A percentile compares a stretch with the other conserved stretches of the same genome.
Conservation (phyloP, 2,329 filamentous ascomycete genomes). For the Pseudogymnoascus sp. region DNA sequence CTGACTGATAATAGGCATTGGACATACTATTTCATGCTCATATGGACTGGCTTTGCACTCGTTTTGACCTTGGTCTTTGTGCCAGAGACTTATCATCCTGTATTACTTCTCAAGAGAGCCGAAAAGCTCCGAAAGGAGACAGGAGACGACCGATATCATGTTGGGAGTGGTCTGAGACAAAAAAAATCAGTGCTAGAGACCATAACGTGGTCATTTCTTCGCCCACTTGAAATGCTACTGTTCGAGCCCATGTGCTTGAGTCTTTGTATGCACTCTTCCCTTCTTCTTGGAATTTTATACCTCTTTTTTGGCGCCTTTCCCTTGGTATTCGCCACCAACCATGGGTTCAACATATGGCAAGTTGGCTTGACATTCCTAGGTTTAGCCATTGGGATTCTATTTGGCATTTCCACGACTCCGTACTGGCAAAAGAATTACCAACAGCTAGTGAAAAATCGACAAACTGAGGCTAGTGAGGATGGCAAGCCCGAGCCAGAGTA, state of each 20-base stretch:
- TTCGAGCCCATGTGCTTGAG: conserved; percentile 52
- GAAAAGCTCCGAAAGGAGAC: conserved; percentile 63
- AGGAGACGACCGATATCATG: conserved; percentile 68
- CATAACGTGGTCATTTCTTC: conserved; percentile 54
- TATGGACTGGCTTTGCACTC: conserved; percentile 65
- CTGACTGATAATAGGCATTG: conserved; percentile 41
- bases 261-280: neutral
- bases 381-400: too few relatives aligned
- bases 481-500: too few relatives aligned
- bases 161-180: conserved; percentile 66
- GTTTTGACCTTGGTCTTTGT: conserved; percentile 63
- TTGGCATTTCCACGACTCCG: too few relatives aligned
- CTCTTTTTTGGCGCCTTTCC: too few relatives aligned
- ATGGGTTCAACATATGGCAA: too few relatives aligned
- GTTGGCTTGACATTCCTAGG: too few relatives aligned
- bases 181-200: conserved; percentile 51
- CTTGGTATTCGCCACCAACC: too few relatives aligned
- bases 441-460: too few relatives aligned
- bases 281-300: too few relatives aligned
- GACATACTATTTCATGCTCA: conserved; percentile 78
- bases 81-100: conserved; percentile 77
- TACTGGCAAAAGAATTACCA: too few relatives aligned
- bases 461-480: too few relatives aligned
- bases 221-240: conserved; percentile 66
- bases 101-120: conserved; percentile 71